Base-by-base conservation (phyloP, 768 basidiomycete genomes). In the Lentinula aciculospora region DNA sequence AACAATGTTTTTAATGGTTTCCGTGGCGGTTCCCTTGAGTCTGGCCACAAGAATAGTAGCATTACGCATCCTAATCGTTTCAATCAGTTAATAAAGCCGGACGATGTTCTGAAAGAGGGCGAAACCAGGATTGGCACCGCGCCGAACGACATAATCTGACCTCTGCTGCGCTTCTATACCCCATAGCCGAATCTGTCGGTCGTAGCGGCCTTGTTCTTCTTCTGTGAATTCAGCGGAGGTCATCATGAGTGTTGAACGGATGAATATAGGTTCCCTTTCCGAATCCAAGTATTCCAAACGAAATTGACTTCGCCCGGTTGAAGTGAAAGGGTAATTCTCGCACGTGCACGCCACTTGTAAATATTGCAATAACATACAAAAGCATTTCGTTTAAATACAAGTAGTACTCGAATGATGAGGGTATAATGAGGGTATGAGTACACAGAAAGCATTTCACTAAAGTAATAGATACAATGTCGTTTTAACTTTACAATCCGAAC, bases 151-250 rank as follows among this genome's bases (percentile, higher is more conserved):
- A 28, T 28, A 15, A 61, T 65, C 75, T 60, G 64, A 92, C 94
- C 89, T 82, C 73, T 97, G 93, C 69, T 99, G 97, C 34, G 97
- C 97, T 69, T 98, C 97, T 40, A 98, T 83, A 45, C 97, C 97
- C 97, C 97, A 99, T 64, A 98, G 74, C 29, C 96, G 85, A 76
- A 98, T 97, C 71, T 98, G 95, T 27, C 96, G 86, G 70, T 98
- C 97, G 70, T 98, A 97, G 25, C 97, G 80, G 13, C 89, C 92
- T 23, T 74, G 72, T 69, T 77, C 75, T 75, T 88, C 87, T 72
- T 89, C 87, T 47, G 87, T 88, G 53, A 88, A 80, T 58, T 78
- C 72, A 50, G 75, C 73, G n/a, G 79, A 69, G 37, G 73, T 69
- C 56, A 57, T 57, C 25, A 39, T 53, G n/a, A 31, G 17, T 50